Base-by-base conservation (phyloP, 2,329 filamentous ascomycete species). In the Paraconiothyrium sp. region DNA sequence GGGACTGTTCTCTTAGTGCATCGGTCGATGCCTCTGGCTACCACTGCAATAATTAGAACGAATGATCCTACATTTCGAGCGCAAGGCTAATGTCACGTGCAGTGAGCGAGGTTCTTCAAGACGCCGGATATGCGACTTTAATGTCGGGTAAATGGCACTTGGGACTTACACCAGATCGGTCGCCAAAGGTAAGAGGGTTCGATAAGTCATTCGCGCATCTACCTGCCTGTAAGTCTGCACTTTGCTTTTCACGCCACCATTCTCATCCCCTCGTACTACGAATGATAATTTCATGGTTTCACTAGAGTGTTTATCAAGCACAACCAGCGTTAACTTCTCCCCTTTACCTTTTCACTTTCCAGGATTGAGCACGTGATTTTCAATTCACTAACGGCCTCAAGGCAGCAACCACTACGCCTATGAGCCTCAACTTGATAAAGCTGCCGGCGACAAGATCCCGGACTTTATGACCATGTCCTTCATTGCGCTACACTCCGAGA, bases 81-180 rank as follows among this genome's bases (percentile, higher is more conserved):
- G 4, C 27, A 35, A 35, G 20, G 49, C 43, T 20, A 55, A 37
- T 16, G 44, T 52, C 48, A 52, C 54, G 47, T 54, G 83, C 86
- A 6, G 75, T 89, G 14, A 85, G 86, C 1, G 87, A 89, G 71
- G 69, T 89, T 1, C 79, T 89, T 5, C 82, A 79, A 4, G 87
- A 89, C 62, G 82, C 79, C 0, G 87, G 87, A 14, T 89, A 89
- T 70, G 80, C 84, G 52, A 89, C 87, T 1, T 65, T 88, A 5
- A 88, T 89, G 83, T 79, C 85, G 5, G 87, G 88, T 0, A 89
- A 90, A 70, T 89, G 87, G 87, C 86, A 89, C 73, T 76, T 89
- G 20, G 87, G 87, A 0, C 75, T 89, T 13, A 87, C 82, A 0
- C 84, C 85, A 0, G 86, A 89, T 66, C 81, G 83, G 4, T 84